Evolutionary conservation across 805 yeast genomes (phyloP), one percentile per base, ranked within the genome.

Genomic region (Starmerella tilneyi): DNA sequence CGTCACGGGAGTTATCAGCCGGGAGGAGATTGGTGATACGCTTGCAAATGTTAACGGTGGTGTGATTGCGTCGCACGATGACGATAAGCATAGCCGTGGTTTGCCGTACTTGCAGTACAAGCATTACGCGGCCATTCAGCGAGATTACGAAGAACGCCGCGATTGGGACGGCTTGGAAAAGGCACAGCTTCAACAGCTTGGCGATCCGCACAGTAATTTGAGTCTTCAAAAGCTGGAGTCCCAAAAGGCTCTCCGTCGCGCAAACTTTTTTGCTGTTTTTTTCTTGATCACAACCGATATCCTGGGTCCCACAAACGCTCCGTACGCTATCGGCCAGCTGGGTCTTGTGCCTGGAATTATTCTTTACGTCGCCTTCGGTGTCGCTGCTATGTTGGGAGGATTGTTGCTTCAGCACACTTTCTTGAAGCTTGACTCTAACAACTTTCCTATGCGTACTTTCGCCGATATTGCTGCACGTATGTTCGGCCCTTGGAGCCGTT

Each of bases 271-370:
- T 35, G 45, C 51, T 0, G 71, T 69, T n/a, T 69, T 70, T 57
- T 69, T 63, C 53, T 59, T 71, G 29, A 71, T 70, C 47, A 70
- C 75, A 31, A 69, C 74, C 7, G 74, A 70, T 59, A 69, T 70
- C 41, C 60, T 69, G 32, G 75, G 74, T 21, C 75, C 74, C 16
- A 59, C 67, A 11, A 60, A 64, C 40, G 73, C 74, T 17, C 74
- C 74, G 4, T 69, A 67, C 49, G 69, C 73, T 11, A 59, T 70
- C 43, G 54, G 69, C 9, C 66, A 66, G 46, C 56, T 70, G 46
- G 74, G 74, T 3, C 68, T 61, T 46, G 73, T 65, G 20, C 73
- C 73, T 16, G 74, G 75, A 28, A 56, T 64, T 43, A 61, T 69
- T 23, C 56, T 70, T 9, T 71, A 61, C 54, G 55, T 68, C 32